Base-by-base conservation (phyloP, 352 stramenopile species). In the Pythium aphanidermatum region DNA sequence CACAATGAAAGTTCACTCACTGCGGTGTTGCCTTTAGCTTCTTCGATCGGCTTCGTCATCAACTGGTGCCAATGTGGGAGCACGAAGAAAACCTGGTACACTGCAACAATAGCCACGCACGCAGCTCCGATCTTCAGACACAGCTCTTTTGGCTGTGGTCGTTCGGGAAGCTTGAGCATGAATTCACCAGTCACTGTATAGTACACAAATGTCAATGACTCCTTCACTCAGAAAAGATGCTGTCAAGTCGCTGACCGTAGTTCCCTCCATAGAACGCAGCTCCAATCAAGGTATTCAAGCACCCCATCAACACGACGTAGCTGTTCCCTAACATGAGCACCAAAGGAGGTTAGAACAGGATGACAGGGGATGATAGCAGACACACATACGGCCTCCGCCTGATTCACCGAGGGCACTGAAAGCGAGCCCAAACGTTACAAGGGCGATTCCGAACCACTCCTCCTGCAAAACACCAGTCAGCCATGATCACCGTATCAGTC, bases 221-320 rank as follows among this genome's bases (percentile, higher is more conserved):
- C 13, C 14, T 24, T 5, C n/a, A 41, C 14, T 13, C 25, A 13
- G 16, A 23, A 28, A 13, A 3, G 11, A 20, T 13, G 37, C 23
- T 16, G 16, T 30, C n/a, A 3, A 25, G 27, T 8, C 11, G 46
- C 55, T 31, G 19, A 78, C 68, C 68, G 41, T 93, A 93, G 62
- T 91, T 93, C 25, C 76, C 81, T 7, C 78, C 81, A 48, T 93
- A 93, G 42, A 91, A 93, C 2, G 71, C 81, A 1, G 81, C 81
- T 2, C 75, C 81, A 2, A 93, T 58, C 21, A 93, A 62, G 30
- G 81, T 90, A 49, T 93, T 84, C 45, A 91, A 66, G 43, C 78
- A 91, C 26, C 81, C 81, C 81, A 93, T 90, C 30, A 93, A 62
- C 50, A 93, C 81, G 9, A 88, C 49, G 16, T 78, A 64, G 38